Base-by-base conservation (phyloP, 2,329 filamentous ascomycete species). In the Phialocephala sp. region DNA sequence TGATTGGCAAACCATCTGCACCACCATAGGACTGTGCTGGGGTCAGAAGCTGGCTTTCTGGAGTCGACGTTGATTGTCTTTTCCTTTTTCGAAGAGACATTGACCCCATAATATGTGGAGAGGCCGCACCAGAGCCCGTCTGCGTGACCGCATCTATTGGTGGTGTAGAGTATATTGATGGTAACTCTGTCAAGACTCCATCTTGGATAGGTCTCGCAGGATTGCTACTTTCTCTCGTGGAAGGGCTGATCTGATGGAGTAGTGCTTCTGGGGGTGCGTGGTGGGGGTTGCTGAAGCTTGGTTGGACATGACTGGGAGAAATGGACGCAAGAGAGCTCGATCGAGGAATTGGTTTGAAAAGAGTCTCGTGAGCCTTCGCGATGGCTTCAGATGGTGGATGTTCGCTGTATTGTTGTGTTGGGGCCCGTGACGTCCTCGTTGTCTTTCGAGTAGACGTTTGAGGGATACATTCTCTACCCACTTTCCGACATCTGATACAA, bases 131-230 rank as follows among this genome's bases (percentile, higher is more conserved):
- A 54, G 50, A 54, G 14, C 15, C 18, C 4, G 50, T 18, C 9
- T 66, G 56, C 12, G 39, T 54, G 12, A 67, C 55, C 12, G 62
- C 47, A 64, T 64, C 58, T 15, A 67, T 52, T 15, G 65, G 65
- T n/a, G 65, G 57, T 6, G 65, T 67, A 8, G 65, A 67, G 27
- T 64, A 67, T 15, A 67, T 67, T n/a, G 61, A 67, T 15, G 65
- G 65, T 1, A 67, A 50, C 4, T 62, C 54, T 12, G 61, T 54
- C 8, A 60, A 24, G 5, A 54, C 24, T 41, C 24, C 22, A 37
- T 50, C 41, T 27, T 39, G 11, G 41, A 24, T 22, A 22, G 55
- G 32, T 39, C 36, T 18, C 24, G 8, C 50, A 54, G 1, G 9
- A 35, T 54, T 8, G 22, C 8, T n/a, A n/a, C 24, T 5, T 35